Evolutionary conservation across 2,329 filamentous ascomycete species (phyloP).

Genomic region (Cryphonectria naterciae): DNA sequence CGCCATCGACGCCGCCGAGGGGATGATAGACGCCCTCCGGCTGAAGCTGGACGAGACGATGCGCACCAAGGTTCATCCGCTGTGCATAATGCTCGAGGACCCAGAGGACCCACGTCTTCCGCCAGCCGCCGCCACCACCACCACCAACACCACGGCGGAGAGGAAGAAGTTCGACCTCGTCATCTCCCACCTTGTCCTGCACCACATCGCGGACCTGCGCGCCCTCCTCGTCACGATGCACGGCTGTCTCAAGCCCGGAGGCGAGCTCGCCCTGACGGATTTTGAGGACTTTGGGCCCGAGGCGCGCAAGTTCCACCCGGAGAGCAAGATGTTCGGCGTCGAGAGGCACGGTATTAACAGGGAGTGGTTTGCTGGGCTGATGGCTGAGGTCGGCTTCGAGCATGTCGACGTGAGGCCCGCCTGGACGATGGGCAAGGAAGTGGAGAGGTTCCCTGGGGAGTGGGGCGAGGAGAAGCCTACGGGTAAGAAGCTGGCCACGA

Average conservation of each 20-base stretch:
- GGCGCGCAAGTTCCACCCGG: conserved; percentile 56
- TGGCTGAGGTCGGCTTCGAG: conserved; percentile 52
- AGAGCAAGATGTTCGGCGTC: conserved; percentile 55
- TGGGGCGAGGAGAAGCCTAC: conserved; percentile 38
- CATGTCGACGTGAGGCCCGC: conserved; percentile 52
- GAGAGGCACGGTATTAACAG: conserved; percentile 57
- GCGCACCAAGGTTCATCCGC: conserved; percentile 41
- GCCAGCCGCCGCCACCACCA: conserved; percentile 37
- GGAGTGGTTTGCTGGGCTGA: conserved; percentile 45
- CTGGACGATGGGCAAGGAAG: conserved; percentile 54
- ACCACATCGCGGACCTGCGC: conserved; percentile 55
- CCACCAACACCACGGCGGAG: conserved; percentile 20
- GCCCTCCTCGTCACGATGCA: conserved; percentile 49
- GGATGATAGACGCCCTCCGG: conserved; percentile 57
- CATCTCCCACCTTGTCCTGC: conserved; percentile 57
- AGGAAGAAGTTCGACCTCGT: conserved; percentile 54
- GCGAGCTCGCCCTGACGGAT: conserved; percentile 57
- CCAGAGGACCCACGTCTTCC: conserved; percentile 52
- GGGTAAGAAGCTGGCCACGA: conserved; percentile 32
- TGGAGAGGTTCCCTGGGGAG: conserved; percentile 51
- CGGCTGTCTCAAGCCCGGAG: conserved; percentile 51
- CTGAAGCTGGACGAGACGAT: conserved; percentile 43
- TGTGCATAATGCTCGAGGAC: conserved; percentile 52
- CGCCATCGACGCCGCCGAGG: conserved; percentile 57
- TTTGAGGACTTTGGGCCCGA: conserved; percentile 60